These are phyloP conservation scores for Daldinia eschscholtzii DNA, from an alignment of 2,329 filamentous ascomycete species.

Conservation along the genomic window DNA sequence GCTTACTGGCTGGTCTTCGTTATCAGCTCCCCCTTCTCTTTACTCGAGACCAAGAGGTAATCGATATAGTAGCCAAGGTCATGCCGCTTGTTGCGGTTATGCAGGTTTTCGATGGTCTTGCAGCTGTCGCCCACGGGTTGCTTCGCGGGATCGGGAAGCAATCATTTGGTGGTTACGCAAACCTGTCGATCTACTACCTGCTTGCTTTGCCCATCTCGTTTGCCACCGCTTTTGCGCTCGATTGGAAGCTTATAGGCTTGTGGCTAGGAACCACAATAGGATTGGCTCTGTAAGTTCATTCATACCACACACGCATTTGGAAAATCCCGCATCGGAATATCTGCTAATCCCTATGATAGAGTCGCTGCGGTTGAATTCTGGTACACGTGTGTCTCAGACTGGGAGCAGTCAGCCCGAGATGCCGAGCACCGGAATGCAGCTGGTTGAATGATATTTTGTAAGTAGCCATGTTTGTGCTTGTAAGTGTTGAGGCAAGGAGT, in stretches of 20 bases:
- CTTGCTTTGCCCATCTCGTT: constrained; percentile 89
- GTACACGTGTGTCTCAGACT: constrained; percentile 66
- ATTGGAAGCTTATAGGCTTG: constrained; percentile 82
- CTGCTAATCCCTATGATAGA: constrained; percentile 51
- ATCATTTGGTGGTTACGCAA: constrained; percentile 89
- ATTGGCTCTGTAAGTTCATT: constrained; percentile 67
- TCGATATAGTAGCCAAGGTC: constrained; percentile 74
- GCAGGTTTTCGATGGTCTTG: constrained; percentile 88
- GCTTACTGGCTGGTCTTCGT: constrained; percentile 75
- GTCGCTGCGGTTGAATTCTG: constrained; percentile 67
- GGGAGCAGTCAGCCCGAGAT: constrained; percentile 66
- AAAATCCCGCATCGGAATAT: background rate
- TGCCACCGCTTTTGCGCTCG: constrained; percentile 79
- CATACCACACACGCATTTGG: background rate
- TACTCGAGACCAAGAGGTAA: constrained; percentile 78
- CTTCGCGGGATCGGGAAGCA: constrained; percentile 90
- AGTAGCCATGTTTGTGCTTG: constrained; percentile 4
- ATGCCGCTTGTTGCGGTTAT: constrained; percentile 88
- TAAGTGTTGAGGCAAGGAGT: background rate
- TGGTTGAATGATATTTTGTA: constrained; percentile 50
- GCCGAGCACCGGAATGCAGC: constrained; percentile 65
- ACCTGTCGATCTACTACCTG: constrained; percentile 86
- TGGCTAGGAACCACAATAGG: constrained; percentile 85
- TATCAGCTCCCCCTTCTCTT: constrained; percentile 82
- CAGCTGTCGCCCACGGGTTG: constrained; percentile 84